Evolutionary conservation across 2,329 filamentous ascomycete species (phyloP), one percentile per base, ranked within the genome.

Genomic region (Sporothrix mexicana): DNA sequence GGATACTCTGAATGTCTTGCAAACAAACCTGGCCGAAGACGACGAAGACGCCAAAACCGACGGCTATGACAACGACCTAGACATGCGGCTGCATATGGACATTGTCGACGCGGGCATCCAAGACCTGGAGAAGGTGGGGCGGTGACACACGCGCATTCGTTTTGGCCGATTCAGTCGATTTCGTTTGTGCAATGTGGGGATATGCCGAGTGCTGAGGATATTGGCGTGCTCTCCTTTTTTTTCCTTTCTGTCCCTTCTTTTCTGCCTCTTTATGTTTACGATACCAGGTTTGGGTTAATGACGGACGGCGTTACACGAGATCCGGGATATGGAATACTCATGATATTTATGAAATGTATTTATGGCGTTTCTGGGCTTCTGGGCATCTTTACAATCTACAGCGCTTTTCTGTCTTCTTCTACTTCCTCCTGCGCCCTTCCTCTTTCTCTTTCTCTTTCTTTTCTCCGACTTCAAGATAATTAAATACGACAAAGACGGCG

Each of bases 31-130:
- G 1, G 51, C 59, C 8, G 55, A 25, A 13, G 45, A 30, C 20
- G 17, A 3, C 47, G 15, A 17, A 23, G 47, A n/a, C 10, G 43
- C 2, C 15, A 25, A 13, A 9, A 36, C 3, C 36, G 45, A 49
- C 30, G 41, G 20, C 10, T 41, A 72, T n/a, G n/a, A 69, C 13
- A 43, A 8, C 12, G 71, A 71, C 9, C 23, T 72, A 6, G 61
- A 74, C 49, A 23, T 75, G 70, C 70, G 25, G 55, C 66, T 41
- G 36, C 73, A 75, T 67, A 69, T 71, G 61, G 71, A 71, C 47
- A 72, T 75, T 71, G 61, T 73, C 49, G 71, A 73, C 23, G 71
- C 66, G 2, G 74, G 69, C 7, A 64, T 75, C 10, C 71, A 70
- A 10, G 71, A 73, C 23, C 71, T 75, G 25, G 64, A 69, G 20